Evolutionary conservation across 169 alveolate genomes (phyloP).

Genomic region (Perkinsus chesapeaki): DNA sequence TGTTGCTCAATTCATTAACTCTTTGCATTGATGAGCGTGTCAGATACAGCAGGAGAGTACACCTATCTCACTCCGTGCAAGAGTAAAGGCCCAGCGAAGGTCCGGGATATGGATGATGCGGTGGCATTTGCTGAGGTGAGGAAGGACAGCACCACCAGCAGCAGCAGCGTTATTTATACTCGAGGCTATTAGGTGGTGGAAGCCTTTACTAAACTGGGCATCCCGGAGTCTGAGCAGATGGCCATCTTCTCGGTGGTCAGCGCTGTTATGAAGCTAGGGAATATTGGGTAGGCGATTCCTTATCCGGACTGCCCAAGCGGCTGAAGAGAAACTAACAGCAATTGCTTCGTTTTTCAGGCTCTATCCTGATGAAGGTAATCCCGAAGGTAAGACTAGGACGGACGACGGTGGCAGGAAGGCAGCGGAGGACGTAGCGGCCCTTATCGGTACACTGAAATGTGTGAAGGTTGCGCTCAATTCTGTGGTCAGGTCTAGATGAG

Average conservation of each 20-base stretch:
- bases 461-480: not conserved
- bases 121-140: not conserved
- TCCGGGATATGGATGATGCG: not conserved
- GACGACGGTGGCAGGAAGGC: not conserved
- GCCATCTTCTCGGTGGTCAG: conserved; percentile 35
- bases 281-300: conserved; percentile 17
- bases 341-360: conserved; percentile 19
- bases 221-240: conserved; percentile 31
- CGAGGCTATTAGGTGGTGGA: not conserved
- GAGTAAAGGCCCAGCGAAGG: not conserved
- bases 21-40: no score
- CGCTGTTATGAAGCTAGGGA: conserved; percentile 34
- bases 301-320: conserved; percentile 4
- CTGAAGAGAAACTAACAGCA: conserved; percentile 14
- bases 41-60: not conserved
- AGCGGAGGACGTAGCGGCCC: not conserved
- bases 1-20: no score
- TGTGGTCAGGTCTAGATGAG: not conserved
- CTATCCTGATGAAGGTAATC: conserved; percentile 15
- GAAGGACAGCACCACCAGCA: not conserved
- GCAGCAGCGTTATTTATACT: not conserved
- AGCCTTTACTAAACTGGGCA: conserved; percentile 35
- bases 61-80: not conserved
- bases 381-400: conserved; percentile 17
- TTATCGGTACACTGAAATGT: not conserved